Conservation (phyloP, 352 stramenopile genomes). For the Phytophthora fragariae region DNA sequence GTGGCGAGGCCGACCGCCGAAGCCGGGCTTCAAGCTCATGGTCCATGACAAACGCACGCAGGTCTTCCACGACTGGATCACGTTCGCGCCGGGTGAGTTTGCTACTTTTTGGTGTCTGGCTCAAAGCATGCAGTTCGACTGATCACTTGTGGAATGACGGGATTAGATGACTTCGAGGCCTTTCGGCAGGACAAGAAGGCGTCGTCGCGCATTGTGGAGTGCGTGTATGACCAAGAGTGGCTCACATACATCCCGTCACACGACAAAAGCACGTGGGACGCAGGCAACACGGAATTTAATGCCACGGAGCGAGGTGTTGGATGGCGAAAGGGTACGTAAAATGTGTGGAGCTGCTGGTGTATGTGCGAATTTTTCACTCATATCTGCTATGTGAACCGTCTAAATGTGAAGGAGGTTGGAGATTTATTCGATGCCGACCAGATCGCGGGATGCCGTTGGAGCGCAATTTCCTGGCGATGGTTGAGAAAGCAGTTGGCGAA, state of each 20-base stretch:
- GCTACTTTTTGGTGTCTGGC: background rate
- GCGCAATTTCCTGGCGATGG: constrained; percentile 55
- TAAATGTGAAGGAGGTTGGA: constrained; percentile 65
- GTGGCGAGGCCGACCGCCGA: constrained; percentile 78
- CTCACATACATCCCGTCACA: constrained; percentile 86
- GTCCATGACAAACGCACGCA: constrained; percentile 87
- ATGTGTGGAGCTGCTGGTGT: constrained; percentile 39
- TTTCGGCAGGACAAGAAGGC: constrained; percentile 87
- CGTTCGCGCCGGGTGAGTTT: constrained; percentile 67
- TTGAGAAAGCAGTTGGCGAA: constrained; percentile 80
- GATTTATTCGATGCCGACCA: constrained; percentile 70
- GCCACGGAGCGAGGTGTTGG: constrained; percentile 68
- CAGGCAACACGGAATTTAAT: constrained; percentile 71
- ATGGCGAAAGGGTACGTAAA: constrained; percentile 76
- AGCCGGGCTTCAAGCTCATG: constrained; percentile 86
- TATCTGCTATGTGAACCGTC: constrained; percentile 2
- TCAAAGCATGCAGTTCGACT: background rate
- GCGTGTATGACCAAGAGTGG: constrained; percentile 83
- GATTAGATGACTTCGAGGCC: constrained; percentile 74
- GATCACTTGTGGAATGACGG: background rate
- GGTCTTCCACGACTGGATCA: constrained; percentile 90
- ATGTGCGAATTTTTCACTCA: constrained; percentile 39
- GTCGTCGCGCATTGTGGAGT: constrained; percentile 85
- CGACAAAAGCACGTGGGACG: constrained; percentile 84
- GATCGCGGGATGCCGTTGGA: constrained; percentile 78